These are phyloP conservation scores for Neopestalotiopsis rosae DNA, from an alignment of 2,329 filamentous ascomycete species.

Conservation along the genomic window DNA sequence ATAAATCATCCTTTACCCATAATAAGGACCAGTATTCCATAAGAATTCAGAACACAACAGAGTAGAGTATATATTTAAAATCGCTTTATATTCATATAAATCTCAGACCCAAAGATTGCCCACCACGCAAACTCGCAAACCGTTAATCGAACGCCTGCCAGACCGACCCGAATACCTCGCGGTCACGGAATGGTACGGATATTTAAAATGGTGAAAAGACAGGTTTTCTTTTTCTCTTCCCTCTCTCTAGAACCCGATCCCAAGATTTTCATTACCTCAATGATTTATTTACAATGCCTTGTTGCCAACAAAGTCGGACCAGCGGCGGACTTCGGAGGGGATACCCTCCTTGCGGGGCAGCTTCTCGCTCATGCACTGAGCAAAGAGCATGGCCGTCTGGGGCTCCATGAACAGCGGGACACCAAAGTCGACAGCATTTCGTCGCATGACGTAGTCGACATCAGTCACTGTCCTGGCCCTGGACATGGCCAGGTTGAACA, in stretches of 20 bases:
- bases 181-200: slow-evolving; percentile 13
- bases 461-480: slow-evolving; percentile 85
- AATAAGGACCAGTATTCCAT: no score
- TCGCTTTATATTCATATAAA: slow-evolving; percentile 15
- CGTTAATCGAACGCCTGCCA: slow-evolving; percentile 17
- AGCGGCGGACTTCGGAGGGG: slow-evolving; percentile 87
- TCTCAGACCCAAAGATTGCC: slow-evolving; percentile 14
- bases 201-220: slow-evolving; percentile 10
- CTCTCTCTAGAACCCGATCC: neutral
- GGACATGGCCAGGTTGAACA: slow-evolving; percentile 90
- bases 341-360: slow-evolving; percentile 87
- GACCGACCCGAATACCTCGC: slow-evolving; percentile 6
- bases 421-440: slow-evolving; percentile 98
- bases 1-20: no score
- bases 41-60: neutral
- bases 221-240: slow-evolving; percentile 7
- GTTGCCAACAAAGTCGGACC: slow-evolving; percentile 93
- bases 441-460: slow-evolving; percentile 97
- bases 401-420: slow-evolving; percentile 76
- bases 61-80: neutral
- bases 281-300: slow-evolving; percentile 69
- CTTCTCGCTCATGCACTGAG: slow-evolving; percentile 97
- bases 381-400: slow-evolving; percentile 93
- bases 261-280: neutral
- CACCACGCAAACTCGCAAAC: slow-evolving; percentile 5